phyloP scores from a whole-genome alignment of 1,284 basidiomycete genomes.

The Fomitopsis schrenkii region DNA sequence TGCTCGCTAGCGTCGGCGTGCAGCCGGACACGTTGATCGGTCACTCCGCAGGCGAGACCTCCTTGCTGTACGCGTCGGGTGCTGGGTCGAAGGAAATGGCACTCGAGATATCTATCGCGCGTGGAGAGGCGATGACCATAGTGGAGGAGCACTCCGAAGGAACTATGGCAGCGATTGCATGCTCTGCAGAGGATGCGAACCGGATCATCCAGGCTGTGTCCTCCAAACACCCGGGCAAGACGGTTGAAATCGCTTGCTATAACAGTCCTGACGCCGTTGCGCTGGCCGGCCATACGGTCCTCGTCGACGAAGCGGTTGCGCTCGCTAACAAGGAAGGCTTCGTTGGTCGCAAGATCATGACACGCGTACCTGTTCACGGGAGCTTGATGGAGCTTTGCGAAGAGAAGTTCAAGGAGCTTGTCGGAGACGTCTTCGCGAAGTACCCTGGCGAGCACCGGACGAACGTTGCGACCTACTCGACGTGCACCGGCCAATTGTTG shows the following conservation, averaged over 20 bases:
- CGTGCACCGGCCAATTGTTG: constrained; percentile 20
- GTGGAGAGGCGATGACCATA: constrained; percentile 31
- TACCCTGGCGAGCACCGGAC: constrained; percentile 12
- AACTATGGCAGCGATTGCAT: constrained; percentile 40
- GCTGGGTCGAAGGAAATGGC: constrained; percentile 35
- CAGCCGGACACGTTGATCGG: constrained; percentile 35
- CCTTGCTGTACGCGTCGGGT: constrained; percentile 38
- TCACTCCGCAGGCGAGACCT: constrained; percentile 40
- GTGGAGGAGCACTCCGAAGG: constrained; percentile 27
- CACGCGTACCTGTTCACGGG: constrained; percentile 31
- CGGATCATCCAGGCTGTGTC: constrained; percentile 17
- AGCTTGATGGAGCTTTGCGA: constrained; percentile 29
- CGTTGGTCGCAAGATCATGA: constrained; percentile 29
- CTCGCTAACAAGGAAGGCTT: constrained; percentile 27
- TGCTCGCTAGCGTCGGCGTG: constrained; percentile 31
- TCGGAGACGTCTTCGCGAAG: constrained; percentile 24
- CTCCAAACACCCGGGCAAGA: constrained; percentile 2
- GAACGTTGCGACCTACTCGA: constrained; percentile 21
- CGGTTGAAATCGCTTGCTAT: constrained; percentile 34
- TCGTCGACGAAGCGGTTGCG: constrained; percentile 1
- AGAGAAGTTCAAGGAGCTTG: constrained; percentile 15
- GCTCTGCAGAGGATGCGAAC: constrained; percentile 22
- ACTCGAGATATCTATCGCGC: constrained; percentile 34
- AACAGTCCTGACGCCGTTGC: constrained; percentile 32
- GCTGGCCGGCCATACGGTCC: constrained; percentile 27